Evolutionary conservation across 2,329 filamentous ascomycete species (phyloP).

Genomic region (Pyricularia pennisetigena): DNA sequence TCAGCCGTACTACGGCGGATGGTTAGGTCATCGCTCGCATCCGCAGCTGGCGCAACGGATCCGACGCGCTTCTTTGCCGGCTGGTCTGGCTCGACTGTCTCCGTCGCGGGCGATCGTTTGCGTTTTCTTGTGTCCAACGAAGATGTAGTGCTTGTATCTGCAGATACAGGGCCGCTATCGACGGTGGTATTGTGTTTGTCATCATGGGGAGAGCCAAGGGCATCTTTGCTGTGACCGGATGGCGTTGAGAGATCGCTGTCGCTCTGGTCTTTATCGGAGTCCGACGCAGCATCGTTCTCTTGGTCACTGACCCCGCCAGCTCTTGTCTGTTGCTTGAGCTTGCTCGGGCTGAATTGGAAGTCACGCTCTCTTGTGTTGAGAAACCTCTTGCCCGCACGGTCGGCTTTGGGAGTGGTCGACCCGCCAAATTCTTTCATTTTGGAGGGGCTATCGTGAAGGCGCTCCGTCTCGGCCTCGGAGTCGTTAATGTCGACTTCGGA

Average conservation of each 20-base stretch:
- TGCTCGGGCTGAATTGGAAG: constrained; percentile 65
- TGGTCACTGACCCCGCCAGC: constrained; percentile 16
- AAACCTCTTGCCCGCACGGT: constrained; percentile 49
- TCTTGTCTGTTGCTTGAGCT: constrained; percentile 47
- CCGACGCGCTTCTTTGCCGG: constrained; percentile 44
- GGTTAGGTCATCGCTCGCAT: constrained; percentile 27
- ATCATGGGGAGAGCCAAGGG: background rate
- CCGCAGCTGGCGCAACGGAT: constrained; percentile 29
- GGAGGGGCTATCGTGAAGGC: constrained; percentile 79
- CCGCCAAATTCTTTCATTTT: constrained; percentile 29
- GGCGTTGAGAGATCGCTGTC: constrained; percentile 8
- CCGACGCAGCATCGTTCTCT: constrained; percentile 25
- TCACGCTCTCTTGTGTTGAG: constrained; percentile 34
- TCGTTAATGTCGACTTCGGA: constrained; percentile 49
- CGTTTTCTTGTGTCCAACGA: constrained; percentile 34
- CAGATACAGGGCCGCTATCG: constrained; percentile 12
- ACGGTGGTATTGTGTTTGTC: constrained; percentile 16
- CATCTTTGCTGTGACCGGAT: background rate
- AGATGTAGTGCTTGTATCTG: constrained; percentile 18
- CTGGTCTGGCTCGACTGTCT: constrained; percentile 35
- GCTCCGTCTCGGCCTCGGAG: constrained; percentile 89
- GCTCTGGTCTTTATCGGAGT: constrained; percentile 20
- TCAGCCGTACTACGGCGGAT: constrained; percentile 16
- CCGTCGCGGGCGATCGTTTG: constrained; percentile 36
- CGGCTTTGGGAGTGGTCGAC: constrained; percentile 36